Base-by-base conservation (phyloP, 306 rosid species). In the Gastrolobium bilobum region DNA sequence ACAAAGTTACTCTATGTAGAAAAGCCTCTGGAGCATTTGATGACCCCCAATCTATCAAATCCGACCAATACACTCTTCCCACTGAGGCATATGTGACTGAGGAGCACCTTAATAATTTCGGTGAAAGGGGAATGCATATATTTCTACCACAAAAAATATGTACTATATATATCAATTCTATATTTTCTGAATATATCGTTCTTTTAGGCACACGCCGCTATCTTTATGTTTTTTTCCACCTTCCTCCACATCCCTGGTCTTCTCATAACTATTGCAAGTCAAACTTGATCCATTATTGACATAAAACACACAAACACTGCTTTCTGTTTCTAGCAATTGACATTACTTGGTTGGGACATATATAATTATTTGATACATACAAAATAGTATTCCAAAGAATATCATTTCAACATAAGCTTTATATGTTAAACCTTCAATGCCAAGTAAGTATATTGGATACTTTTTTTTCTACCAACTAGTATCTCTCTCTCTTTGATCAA, bases 71-170 rank as follows among this genome's bases (percentile, higher is more conserved):
- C 79, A 73, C 52, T 29, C 61, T 81, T 71, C 26, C 82, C 83
- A 82, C 87, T 77, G n/a, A 56, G 48, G 74, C 77, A 83, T 85
- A 71, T 43, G 63, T 52, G 70, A 85, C 75, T 72, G 81, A 83
- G 82, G n/a, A n/a, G n/a, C n/a, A n/a, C n/a, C n/a, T n/a, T n/a
- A n/a, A n/a, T n/a, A n/a, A n/a, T n/a, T n/a, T n/a, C n/a, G n/a
- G n/a, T n/a, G n/a, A n/a, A n/a, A 33, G 76, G 37, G 20, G 4
- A 13, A 26, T 48, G 39, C 38, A 72, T 65, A 56, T 46, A 20
- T 70, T 72, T 67, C 54, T 61, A 68, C 71, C 83, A 60, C 68
- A 7, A 71, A 58, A 72, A 48, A 38, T 39, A 10, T 37, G 38
- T 42, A 79, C 61, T n/a, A 56, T 56, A 4, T 9, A 2, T 67